Conservation (phyloP, 306 rosid species). For the Begonia peltatifolia region DNA sequence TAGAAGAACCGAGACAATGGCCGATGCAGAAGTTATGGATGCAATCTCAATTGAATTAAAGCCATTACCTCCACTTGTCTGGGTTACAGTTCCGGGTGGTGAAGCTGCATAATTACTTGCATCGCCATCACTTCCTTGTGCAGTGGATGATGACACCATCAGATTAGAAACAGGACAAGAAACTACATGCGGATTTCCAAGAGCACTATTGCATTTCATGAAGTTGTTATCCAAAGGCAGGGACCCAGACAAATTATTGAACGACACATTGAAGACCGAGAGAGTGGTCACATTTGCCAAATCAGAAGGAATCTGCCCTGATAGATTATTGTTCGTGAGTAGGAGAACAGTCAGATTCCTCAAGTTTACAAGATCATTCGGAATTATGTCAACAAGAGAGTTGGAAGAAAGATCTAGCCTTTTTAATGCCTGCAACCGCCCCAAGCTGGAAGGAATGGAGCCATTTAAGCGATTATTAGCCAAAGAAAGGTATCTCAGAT, state of each 20-base stretch:
- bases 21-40: constrained; percentile 87
- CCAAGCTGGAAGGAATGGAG: constrained; percentile 49
- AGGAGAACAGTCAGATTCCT: constrained; percentile 46
- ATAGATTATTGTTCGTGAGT: constrained; percentile 59
- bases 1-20: constrained; percentile 73
- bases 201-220: constrained; percentile 63
- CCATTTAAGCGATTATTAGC: constrained; percentile 53
- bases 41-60: constrained; percentile 87
- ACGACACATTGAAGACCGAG: constrained; percentile 63
- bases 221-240: constrained; percentile 43
- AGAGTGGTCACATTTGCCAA: constrained; percentile 61
- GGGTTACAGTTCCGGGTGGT: constrained; percentile 17
- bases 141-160: constrained; percentile 29
- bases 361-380: constrained; percentile 44
- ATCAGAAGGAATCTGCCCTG: constrained; percentile 73
- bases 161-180: constrained; percentile 40
- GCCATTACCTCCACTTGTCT: constrained; percentile 14
- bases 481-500: constrained; percentile 51
- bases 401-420: constrained; percentile 71
- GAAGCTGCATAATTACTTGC: constrained; percentile 24
- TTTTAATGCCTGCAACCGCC: constrained; percentile 44
- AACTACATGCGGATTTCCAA: constrained; percentile 53
- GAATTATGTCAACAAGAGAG: constrained; percentile 67
- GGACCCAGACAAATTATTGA: constrained; percentile 82
- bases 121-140: constrained; percentile 28